Evolutionary conservation across 2,329 filamentous ascomycete genomes (phyloP), one percentile per base, ranked within the genome.

Genomic region (Onygenales sp.): DNA sequence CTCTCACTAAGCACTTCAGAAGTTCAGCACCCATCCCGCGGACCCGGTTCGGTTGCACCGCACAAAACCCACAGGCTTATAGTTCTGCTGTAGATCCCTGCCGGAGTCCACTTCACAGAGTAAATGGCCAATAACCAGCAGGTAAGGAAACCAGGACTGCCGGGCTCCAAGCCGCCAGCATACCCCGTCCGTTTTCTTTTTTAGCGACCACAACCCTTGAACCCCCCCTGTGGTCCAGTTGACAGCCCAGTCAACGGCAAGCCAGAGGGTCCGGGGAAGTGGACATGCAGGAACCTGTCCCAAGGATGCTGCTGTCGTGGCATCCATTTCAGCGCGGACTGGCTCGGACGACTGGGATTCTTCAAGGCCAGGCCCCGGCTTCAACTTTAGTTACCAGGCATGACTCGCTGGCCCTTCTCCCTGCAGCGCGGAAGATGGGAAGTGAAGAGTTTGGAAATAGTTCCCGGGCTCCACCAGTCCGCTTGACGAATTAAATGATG

Each of bases 211-310:
- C 21, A 27, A 27, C 4, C 21, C n/a, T n/a, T n/a, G n/a, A n/a
- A n/a, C n/a, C 21, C 21, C 21, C 21, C 21, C 21, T 27, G 21
- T 27, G 21, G 21, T 27, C 21, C 40, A 42, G 14, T 42, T 8
- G 13, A 33, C 13, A 5, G 10, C 27, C 11, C 7, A 42, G 40
- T 42, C 5, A 42, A 17, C 10, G n/a, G 14, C 7, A 42, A 14
- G 40, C 17, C 40, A 42, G 6, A 46, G 32, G 48, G 36, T 43
- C 27, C 32, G 48, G 21, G 39, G 48, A 43, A 34, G 5, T 34
- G 42, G 17, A n/a, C 49, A 51, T 45, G 49, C 49, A 51, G 49
- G 49, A 51, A 51, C 49, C 42, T 44, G 40, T 40, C 14, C 48
- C 37, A 40, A 27, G 27, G 32, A 39, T 42, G 48, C 3, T 50